phyloP scores from a whole-genome alignment of 2,329 filamentous ascomycete genomes.

The Aquanectria penicillioides region DNA sequence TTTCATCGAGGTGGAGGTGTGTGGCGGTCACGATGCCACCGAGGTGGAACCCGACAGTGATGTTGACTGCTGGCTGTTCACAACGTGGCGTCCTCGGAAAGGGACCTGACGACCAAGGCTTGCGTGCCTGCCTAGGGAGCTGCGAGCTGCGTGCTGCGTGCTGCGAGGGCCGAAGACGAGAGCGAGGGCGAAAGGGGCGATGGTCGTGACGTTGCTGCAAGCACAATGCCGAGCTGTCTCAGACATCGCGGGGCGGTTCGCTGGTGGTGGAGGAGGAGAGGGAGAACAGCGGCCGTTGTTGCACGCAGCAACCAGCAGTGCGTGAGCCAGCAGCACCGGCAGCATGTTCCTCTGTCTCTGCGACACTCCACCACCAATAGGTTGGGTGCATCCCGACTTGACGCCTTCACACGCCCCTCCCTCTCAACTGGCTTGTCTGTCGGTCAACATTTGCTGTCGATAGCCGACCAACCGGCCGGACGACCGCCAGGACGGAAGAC shows the following conservation, averaged over 20 bases:
- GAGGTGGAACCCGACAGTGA: slow-evolving; percentile 38
- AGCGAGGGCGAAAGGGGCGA: not conserved
- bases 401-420: slow-evolving; percentile 16
- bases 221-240: slow-evolving; percentile 22
- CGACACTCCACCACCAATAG: slow-evolving; percentile 7
- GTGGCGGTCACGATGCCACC: slow-evolving; percentile 40
- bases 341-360: slow-evolving; percentile 10
- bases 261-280: slow-evolving; percentile 7
- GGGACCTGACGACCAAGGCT: slow-evolving; percentile 30
- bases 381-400: slow-evolving; percentile 6
- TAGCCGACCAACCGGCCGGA: slow-evolving; percentile 29
- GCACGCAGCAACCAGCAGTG: not conserved
- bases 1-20: slow-evolving; percentile 42
- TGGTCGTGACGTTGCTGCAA: slow-evolving; percentile 13
- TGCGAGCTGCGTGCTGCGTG: slow-evolving; percentile 17
- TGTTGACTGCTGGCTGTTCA: slow-evolving; percentile 32
- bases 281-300: not conserved
- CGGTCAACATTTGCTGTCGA: slow-evolving; percentile 10
- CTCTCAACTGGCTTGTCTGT: slow-evolving; percentile 13
- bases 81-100: slow-evolving; percentile 39
- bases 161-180: slow-evolving; percentile 2
- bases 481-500: slow-evolving; percentile 26
- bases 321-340: not conserved
- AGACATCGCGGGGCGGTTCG: slow-evolving; percentile 22
- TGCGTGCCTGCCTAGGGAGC: slow-evolving; percentile 29